Evolutionary conservation across 441 rosid genomes (phyloP).

Genomic region (Pelargonium fulgidum): DNA sequence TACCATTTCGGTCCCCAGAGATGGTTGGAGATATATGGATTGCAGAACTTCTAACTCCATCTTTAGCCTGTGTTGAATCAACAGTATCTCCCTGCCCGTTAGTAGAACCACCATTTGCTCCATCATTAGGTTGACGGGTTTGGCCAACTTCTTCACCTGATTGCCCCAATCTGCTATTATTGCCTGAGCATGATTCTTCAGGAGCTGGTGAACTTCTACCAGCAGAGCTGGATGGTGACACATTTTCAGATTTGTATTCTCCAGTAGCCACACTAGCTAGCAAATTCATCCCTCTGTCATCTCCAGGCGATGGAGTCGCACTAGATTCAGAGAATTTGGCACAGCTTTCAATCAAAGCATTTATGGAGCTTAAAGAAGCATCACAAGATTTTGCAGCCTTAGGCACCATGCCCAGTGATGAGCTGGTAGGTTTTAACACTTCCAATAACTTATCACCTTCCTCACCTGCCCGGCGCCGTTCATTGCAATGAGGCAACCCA

Average conservation of each 20-base stretch:
- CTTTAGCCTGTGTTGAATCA: constrained; percentile 23
- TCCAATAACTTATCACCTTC: constrained; percentile 39
- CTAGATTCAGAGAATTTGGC: constrained; percentile 56
- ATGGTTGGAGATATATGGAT: not conserved
- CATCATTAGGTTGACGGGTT: constrained; percentile 30
- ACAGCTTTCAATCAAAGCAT: constrained; percentile 90
- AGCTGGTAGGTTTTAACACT: constrained; percentile 36
- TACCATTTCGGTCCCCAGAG: not conserved
- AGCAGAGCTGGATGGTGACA: constrained; percentile 52
- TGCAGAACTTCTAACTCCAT: constrained; percentile 24
- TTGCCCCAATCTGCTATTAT: constrained; percentile 33
- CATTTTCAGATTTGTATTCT: constrained; percentile 59
- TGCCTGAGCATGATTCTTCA: constrained; percentile 34
- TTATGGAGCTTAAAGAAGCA: constrained; percentile 63
- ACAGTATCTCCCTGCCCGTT: constrained; percentile 26
- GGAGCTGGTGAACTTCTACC: constrained; percentile 31
- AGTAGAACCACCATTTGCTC: constrained; percentile 30
- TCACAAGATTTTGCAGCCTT: constrained; percentile 48
- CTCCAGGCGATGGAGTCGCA: constrained; percentile 47
- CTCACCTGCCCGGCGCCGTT: constrained; percentile 37
- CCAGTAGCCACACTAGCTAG: constrained; percentile 96
- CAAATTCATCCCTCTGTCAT: constrained; percentile 91
- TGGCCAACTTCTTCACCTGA: constrained; percentile 28
- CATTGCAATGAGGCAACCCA: constrained; percentile 46
- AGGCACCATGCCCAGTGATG: constrained; percentile 39